Evolutionary conservation across 345 rosid genomes (phyloP).

Genomic region (Moringa oleifera): DNA sequence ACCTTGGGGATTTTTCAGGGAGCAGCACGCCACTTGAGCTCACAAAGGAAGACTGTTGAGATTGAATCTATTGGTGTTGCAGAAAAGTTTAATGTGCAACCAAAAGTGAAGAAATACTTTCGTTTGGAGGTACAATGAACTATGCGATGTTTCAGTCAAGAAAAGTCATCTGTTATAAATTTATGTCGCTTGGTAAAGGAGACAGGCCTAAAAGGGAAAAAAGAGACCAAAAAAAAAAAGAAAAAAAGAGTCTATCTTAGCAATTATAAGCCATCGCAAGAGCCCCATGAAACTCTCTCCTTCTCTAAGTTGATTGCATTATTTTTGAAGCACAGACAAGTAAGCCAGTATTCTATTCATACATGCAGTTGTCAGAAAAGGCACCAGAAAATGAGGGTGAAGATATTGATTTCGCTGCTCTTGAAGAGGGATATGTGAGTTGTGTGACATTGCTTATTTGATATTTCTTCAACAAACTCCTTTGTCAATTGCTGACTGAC

Average conservation of each 20-base stretch:
- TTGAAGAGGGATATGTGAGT: conserved; percentile 79
- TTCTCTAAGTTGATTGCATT: too few species aligned
- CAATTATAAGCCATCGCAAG: too few species aligned
- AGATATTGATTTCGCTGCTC: conserved; percentile 62
- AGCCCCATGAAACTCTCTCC: too few species aligned
- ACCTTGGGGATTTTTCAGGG: conserved; percentile 34
- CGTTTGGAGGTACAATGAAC: conserved; percentile 64
- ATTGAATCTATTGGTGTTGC: conserved; percentile 73
- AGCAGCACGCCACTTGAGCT: conserved; percentile 50
- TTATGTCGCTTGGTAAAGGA: conserved; percentile 15
- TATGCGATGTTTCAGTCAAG: too few species aligned
- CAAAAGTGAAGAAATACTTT: conserved; percentile 58
- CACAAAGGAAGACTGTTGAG: conserved; percentile 52
- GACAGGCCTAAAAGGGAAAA: too few species aligned
- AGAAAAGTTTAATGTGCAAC: conserved; percentile 43
- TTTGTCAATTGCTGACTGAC: not conserved
- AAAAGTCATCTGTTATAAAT: too few species aligned
- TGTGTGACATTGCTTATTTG: too few species aligned
- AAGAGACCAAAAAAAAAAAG: too few species aligned
- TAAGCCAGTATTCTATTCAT: too few species aligned
- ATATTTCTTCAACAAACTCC: not conserved
- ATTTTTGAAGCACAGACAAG: too few species aligned
- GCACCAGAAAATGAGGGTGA: conserved; percentile 51
- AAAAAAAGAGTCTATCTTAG: too few species aligned
- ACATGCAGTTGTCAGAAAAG: conserved; percentile 56